A percentile compares a stretch with the other conserved stretches of the same genome.
Evolutionary conservation across 441 rosid genomes (phyloP).

Genomic region (Brassica balearica): DNA sequence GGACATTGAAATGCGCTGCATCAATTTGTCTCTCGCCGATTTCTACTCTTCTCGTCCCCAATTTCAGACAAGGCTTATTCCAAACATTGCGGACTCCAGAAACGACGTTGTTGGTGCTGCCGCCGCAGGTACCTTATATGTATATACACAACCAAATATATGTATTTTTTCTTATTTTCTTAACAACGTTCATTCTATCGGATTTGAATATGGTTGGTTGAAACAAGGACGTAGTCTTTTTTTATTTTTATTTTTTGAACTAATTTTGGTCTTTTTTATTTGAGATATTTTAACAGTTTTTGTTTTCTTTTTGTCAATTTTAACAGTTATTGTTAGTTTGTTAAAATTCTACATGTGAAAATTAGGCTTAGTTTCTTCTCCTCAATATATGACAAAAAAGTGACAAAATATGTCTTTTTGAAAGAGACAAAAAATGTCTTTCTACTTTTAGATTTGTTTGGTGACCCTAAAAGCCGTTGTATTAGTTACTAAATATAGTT

Average conservation of each 20-base stretch:
- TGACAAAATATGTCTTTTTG: background rate
- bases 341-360: background rate
- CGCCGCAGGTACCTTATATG: constrained; percentile 49
- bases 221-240: background rate
- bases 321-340: too few relatives aligned
- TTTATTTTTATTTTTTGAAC: too few relatives aligned
- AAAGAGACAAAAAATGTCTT: background rate
- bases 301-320: too few relatives aligned
- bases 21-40: constrained; percentile 61
- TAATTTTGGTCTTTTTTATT: too few relatives aligned
- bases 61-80: constrained; percentile 52
- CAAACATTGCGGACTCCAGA: constrained; percentile 50
- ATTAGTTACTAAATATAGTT: background rate
- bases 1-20: constrained; percentile 51
- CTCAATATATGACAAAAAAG: background rate
- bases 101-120: constrained; percentile 56
- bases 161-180: background rate
- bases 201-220: background rate
- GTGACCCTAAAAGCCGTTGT: background rate
- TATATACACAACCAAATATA: background rate
- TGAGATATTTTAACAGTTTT: background rate
- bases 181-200: background rate
- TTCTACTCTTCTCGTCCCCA: constrained; percentile 48
- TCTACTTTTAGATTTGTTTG: constrained; percentile 1
- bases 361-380: background rate